Percentiles rank a stretch among this genome's conserved stretches.
These are phyloP conservation scores for Protoeuglena noctilucae DNA, from an alignment of 139 green algal genomes.

Conservation along the genomic window DNA sequence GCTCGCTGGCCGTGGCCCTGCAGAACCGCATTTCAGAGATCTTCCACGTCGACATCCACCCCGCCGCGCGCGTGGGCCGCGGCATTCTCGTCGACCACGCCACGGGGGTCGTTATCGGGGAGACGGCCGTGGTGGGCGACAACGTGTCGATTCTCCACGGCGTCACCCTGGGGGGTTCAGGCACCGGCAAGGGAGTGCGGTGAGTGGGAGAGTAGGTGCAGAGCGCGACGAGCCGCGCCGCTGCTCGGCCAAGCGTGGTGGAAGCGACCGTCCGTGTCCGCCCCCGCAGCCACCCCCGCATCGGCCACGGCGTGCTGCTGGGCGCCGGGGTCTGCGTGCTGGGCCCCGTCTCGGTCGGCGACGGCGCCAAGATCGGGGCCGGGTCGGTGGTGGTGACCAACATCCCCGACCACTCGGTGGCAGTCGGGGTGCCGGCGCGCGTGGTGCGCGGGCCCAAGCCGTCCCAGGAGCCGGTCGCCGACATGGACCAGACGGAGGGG, in stretches of 20 bases:
- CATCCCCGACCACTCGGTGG: conserved; percentile 61
- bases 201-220: too few species aligned
- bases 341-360: conserved; percentile 52
- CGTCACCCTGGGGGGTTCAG: conserved; percentile 65
- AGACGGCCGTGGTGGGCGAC: conserved; percentile 74
- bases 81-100: conserved; percentile 92
- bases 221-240: too few species aligned
- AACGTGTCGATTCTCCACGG: conserved; percentile 84
- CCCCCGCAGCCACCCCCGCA: neutral
- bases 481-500: conserved; percentile 64
- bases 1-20: conserved; percentile 62
- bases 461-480: conserved; percentile 36
- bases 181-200: conserved; percentile 87
- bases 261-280: too few species aligned
- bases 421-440: conserved; percentile 67
- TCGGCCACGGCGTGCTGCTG: conserved; percentile 63
- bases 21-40: conserved; percentile 55
- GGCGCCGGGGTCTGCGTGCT: conserved; percentile 70
- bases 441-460: conserved; percentile 48
- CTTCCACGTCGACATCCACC: conserved; percentile 91
- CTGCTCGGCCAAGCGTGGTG: too few species aligned
- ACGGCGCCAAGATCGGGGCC: conserved; percentile 66
- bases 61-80: conserved; percentile 73
- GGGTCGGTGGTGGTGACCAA: conserved; percentile 66
- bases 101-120: conserved; percentile 81